Evolutionary conservation across 495 filamentous ascomycete genomes (phyloP).

Genomic region (Xylaria cubensis): DNA sequence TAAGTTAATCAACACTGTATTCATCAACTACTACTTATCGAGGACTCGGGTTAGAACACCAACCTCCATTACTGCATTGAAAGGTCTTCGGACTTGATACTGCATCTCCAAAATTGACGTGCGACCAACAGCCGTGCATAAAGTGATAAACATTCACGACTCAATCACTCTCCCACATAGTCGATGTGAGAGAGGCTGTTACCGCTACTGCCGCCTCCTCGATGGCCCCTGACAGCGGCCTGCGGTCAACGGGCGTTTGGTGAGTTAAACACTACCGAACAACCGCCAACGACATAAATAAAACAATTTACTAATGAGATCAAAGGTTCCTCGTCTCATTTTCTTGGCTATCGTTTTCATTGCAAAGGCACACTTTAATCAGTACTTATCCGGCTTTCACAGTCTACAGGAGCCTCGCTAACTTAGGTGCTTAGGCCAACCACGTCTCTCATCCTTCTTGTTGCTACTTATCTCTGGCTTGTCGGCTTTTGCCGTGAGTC

Average conservation of each 20-base stretch:
- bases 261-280: constrained; percentile 32
- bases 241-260: constrained; percentile 50
- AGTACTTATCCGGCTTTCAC: constrained; percentile 34
- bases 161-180: not conserved
- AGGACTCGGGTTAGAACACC: not conserved
- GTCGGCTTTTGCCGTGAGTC: constrained; percentile 46
- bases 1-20: not conserved
- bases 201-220: constrained; percentile 31
- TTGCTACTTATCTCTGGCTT: constrained; percentile 41
- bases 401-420: not conserved
- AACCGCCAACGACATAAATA: not conserved
- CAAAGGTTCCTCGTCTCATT: constrained; percentile 53
- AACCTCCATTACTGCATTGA: not conserved
- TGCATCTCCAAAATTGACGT: not conserved
- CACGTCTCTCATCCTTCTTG: constrained; percentile 47
- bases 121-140: not conserved
- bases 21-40: not conserved
- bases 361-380: constrained; percentile 55
- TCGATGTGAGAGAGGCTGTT: not conserved
- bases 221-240: constrained; percentile 45
- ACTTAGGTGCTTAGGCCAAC: constrained; percentile 44
- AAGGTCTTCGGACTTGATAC: not conserved
- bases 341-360: constrained; percentile 49
- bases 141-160: not conserved
- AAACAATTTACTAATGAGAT: constrained; percentile 12